Base-by-base conservation (phyloP, 2,329 filamentous ascomycete genomes). In the Chaetothyriales sp. region DNA sequence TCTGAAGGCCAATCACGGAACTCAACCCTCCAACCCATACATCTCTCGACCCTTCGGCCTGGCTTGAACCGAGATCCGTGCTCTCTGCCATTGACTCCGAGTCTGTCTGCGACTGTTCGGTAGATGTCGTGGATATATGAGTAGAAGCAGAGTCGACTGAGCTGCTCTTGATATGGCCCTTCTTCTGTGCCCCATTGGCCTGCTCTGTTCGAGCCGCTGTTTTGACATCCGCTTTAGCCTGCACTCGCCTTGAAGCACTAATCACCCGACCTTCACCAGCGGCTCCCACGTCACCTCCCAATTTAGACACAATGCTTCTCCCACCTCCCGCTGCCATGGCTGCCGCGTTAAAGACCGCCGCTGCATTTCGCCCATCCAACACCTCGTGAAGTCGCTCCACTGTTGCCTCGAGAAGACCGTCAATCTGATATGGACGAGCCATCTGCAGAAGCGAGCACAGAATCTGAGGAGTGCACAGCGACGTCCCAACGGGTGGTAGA, bases 261-360 rank as follows among this genome's bases (percentile, higher is more conserved):
- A 42, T 58, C 19, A 57, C 54, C 39, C 55, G 53, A 19, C 57
- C 57, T 49, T 57, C 58, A 18, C 66, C 63, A 59, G 66, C 68
- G 20, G 68, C 68, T 5, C 78, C 73, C 59, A 77, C 80, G 39
- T 75, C 69, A 61, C 79, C 86, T 10, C 4, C 43, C 9, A 12
- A 20, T 20, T 45, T 45, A n/a, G 22, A 45, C 49, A 84, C 81
- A 25, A 90, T 86, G 46, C 86, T 85, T 46, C 88, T 80, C 0
- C 92, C 92, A 22, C 92, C 89, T 9, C 92, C 92, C 1, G 92
- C 92, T 0, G 89, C 92, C 92, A 96, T 96, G 49, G 92, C 92
- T 0, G 90, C 92, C 0, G 92, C 92, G 58, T 98, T 98, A 73
- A 98, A 98, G 0, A 98, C 89, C 5, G 92, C 92, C 0, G 92